phyloP scores from a whole-genome alignment of 441 rosid species.

The Pelargonium citronellum region DNA sequence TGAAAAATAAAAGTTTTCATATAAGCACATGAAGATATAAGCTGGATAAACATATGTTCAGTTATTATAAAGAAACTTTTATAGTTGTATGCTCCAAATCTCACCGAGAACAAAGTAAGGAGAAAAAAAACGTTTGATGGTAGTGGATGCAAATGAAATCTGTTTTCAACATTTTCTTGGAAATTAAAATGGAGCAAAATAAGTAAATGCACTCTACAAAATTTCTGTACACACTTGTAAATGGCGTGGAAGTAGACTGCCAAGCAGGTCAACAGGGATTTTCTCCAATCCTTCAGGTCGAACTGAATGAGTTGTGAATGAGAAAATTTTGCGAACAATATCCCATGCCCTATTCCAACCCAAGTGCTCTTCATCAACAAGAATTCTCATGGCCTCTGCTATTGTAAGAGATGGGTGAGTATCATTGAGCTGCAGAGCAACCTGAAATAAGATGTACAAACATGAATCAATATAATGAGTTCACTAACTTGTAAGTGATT shows the following conservation, averaged over 20 bases:
- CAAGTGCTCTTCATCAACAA: conserved; percentile 45
- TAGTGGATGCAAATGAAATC: neutral
- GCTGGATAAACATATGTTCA: neutral
- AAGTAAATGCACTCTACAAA: conserved; percentile 6
- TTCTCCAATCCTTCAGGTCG: conserved; percentile 44
- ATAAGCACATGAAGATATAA: conserved; percentile 10
- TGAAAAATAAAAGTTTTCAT: conserved; percentile 17
- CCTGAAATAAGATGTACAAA: conserved; percentile 29
- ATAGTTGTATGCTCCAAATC: neutral
- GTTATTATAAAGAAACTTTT: neutral
- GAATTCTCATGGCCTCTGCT: conserved; percentile 48
- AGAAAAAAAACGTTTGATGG: neutral
- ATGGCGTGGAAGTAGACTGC: conserved; percentile 51
- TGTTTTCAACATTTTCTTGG: neutral
- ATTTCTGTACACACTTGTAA: conserved; percentile 35
- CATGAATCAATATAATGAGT: neutral
- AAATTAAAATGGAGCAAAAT: conserved; percentile 7
- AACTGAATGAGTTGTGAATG: conserved; percentile 51
- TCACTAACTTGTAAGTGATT: no score
- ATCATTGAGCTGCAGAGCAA: conserved; percentile 52
- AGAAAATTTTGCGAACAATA: conserved; percentile 36
- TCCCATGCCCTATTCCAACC: conserved; percentile 43
- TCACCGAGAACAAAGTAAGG: conserved; percentile 5
- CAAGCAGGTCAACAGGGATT: conserved; percentile 44
- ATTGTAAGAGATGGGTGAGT: conserved; percentile 54